Percentiles rank a stretch among this genome's conserved stretches.
Conservation (phyloP, 2,329 filamentous ascomycete genomes). For the Chrysosporium queenslandicum region DNA sequence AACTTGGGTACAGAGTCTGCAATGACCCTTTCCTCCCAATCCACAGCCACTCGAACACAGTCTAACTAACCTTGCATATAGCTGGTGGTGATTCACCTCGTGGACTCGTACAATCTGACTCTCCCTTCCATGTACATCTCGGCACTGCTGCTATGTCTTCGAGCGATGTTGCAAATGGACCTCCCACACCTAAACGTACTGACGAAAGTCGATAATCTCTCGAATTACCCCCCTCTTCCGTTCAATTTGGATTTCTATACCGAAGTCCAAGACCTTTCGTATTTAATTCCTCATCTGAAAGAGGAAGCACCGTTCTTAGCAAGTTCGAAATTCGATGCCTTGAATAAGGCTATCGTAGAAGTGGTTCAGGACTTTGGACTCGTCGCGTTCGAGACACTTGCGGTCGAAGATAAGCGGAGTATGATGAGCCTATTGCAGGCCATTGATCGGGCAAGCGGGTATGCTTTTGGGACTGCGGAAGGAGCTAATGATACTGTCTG, state of each 20-base stretch:
- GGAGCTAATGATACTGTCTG: constrained; percentile 94
- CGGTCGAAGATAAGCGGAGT: constrained; percentile 91
- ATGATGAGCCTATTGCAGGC: constrained; percentile 87
- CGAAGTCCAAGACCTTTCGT: constrained; percentile 84
- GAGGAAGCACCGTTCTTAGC: constrained; percentile 62
- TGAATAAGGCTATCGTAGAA: constrained; percentile 79
- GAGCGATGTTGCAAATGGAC: constrained; percentile 97
- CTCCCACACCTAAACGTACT: constrained; percentile 92
- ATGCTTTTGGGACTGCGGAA: constrained; percentile 82
- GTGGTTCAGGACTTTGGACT: constrained; percentile 84
- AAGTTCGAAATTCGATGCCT: constrained; percentile 65
- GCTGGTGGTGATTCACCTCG: constrained; percentile 87
- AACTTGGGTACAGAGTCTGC: constrained; percentile 79
- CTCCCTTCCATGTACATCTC: constrained; percentile 92
- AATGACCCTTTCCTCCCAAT: constrained; percentile 15
- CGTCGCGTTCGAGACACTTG: constrained; percentile 83
- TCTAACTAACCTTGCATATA: constrained; percentile 32
- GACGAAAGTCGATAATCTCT: constrained; percentile 93
- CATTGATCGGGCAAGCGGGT: constrained; percentile 85
- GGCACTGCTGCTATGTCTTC: constrained; percentile 80
- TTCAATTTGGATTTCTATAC: constrained; percentile 98
- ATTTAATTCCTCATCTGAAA: constrained; percentile 71
- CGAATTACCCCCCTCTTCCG: constrained; percentile 71
- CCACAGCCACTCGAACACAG: background rate
- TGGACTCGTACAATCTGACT: constrained; percentile 87